Evolutionary conservation across 2,329 filamentous ascomycete species (phyloP), one percentile per base, ranked within the genome.

Genomic region (Arthroderma uncinatum): DNA sequence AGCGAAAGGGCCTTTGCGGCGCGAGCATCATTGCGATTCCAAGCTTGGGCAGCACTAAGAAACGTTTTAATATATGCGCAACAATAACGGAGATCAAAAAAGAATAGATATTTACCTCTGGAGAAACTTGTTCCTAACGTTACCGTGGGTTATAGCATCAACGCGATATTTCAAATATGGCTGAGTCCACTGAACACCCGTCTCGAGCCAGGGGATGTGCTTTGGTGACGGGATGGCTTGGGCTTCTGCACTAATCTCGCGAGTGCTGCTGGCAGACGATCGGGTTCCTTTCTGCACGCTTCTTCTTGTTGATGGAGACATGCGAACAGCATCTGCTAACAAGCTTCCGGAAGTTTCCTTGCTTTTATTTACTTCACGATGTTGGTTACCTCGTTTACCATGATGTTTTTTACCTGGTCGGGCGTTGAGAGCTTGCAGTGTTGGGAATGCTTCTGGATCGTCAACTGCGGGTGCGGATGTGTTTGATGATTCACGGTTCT

Each of bases 121-220:
- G 56, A 98, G 74, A 66, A 97, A 98, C 70, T 97, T 97, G 71
- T 97, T 98, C 61, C 93, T 83, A 69, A 96, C 82, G 64, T 91
- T 93, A 63, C 93, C 93, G 70, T 98, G 93, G 74, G 95, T 95
- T 70, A 98, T 95, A 58, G 93, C 93, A 73, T 97, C 92, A 67
- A 91, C 87, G 55, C 93, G 86, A 64, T 91, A 89, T 74, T 95
- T 95, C 64, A 98, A 82, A 70, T 98, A 98, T 23, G 89, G 86
- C 72, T 91, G 90, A 71, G 98, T 97, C 62, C 89, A 89, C 62
- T 82, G 83, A 55, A 92, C 85, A 21, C 93, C 93, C 1, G 93
- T 97, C 72, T 96, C 92, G 2, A 97, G 76, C 93, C 93, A 98
- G 0, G 93, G 93, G 50, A 98, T 89, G 64, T 96, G 87, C 67